Base-by-base conservation (phyloP, 208 protist genomes). In the Wallacemonas sp. region DNA sequence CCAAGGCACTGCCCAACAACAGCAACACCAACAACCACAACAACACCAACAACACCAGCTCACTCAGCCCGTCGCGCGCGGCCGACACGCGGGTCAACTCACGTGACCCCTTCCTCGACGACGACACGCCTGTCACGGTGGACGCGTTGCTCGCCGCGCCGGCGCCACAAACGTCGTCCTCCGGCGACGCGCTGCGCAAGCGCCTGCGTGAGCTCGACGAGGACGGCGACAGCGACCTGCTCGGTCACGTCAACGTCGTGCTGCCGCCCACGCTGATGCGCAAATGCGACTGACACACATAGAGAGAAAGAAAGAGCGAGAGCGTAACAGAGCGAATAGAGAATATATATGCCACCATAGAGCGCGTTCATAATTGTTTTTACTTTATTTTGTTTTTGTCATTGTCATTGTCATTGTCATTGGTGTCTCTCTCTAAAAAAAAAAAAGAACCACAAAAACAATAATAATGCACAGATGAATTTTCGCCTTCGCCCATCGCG, bases 101-200 rank as follows among this genome's bases (percentile, higher is more conserved):
- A 9, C 52, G 32, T 39, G 73, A 80, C 65, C 73, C 78, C n/a
- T 80, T 83, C 30, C 60, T 79, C 2, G 26, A 5, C 43, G 33
- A 61, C 19, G 69, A 30, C 27, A 29, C 55, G 0, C 19, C 66
- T 5, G 48, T 83, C 24, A 81, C 87, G 2, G 70, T 90, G 8
- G 78, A 84, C 38, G 60, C 71, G 29, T 43, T 93, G n/a, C 65
- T 88, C n/a, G 79, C 84, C 33, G 72, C 75, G 29, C 78, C 74
- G 47, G 36, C 34, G 2, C 70, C 79, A 12, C 81, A 69, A 46
- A 94, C 78, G 46, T 63, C 68, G 34, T 76, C 72, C 41, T 90
- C 92, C 36, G 82, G 82, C 6, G 82, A 85, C 54, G 87, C 87
- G 11, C 79, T 95, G 32, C 81, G 84, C 1, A 95, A 95, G 70